These are phyloP conservation scores for Monilinia fructigena DNA, from an alignment of 2,329 filamentous ascomycete species.

Conservation along the genomic window DNA sequence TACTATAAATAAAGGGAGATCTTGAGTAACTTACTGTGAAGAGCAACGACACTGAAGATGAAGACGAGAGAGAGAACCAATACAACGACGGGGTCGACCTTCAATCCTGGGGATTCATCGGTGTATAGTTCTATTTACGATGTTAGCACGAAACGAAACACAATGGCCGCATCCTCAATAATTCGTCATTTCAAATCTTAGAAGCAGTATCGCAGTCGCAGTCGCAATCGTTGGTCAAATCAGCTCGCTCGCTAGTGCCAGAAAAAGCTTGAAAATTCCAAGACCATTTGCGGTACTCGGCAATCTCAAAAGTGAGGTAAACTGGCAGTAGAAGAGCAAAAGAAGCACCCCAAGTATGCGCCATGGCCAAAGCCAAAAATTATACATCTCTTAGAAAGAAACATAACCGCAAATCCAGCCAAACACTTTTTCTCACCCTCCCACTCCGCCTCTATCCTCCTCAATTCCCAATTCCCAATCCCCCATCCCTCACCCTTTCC, in stretches of 20 bases:
- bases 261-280: background rate
- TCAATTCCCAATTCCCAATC: background rate
- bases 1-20: background rate
- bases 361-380: background rate
- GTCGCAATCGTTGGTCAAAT: background rate
- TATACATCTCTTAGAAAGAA: background rate
- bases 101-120: slow-evolving; percentile 93
- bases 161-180: background rate
- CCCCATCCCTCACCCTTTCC: slow-evolving; percentile 3
- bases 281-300: background rate
- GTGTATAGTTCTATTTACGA: slow-evolving; percentile 76
- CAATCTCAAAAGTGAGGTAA: background rate
- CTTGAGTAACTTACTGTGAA: slow-evolving; percentile 72
- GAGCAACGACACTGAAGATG: slow-evolving; percentile 96
- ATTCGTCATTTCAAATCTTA: background rate
- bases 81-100: slow-evolving; percentile 97
- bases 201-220: background rate
- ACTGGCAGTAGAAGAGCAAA: background rate
- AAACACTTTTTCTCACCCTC: background rate
- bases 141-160: slow-evolving; percentile 23
- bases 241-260: no score
- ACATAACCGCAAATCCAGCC: background rate
- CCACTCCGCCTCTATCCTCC: background rate
- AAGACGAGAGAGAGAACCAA: slow-evolving; percentile 95
- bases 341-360: background rate